Conservation (phyloP, 306 rosid species). For the Heteromeles arbutifolia region DNA sequence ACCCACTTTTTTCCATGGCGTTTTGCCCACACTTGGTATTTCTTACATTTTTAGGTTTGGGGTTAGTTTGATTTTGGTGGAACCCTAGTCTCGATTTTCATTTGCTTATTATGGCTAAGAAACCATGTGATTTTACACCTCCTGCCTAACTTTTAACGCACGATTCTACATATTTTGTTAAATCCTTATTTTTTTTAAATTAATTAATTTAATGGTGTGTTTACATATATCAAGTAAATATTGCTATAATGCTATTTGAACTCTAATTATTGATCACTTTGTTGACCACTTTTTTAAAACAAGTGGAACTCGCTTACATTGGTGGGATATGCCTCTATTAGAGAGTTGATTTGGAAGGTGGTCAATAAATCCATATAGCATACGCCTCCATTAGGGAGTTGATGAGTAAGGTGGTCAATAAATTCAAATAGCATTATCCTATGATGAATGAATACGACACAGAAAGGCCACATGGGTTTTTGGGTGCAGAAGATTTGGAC, state of each 20-base stretch:
- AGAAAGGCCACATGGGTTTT: no score
- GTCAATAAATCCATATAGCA: no score
- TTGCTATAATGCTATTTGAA: neutral
- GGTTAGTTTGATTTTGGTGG: neutral
- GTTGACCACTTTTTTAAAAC: no score
- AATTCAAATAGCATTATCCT: neutral
- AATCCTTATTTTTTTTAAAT: no score
- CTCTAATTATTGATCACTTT: neutral
- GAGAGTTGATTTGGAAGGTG: neutral
- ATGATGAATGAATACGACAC: neutral
- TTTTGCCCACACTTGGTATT: constrained; percentile 6
- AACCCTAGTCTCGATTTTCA: neutral
- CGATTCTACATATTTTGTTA: neutral
- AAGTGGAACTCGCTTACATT: no score
- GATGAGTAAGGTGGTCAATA: neutral
- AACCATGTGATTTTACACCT: neutral
- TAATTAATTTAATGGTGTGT: no score
- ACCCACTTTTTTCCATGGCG: neutral
- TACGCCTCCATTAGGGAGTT: neutral
- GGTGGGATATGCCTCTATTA: neutral
- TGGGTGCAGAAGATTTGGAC: no score
- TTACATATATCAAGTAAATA: no score
- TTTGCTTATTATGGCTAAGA: neutral
- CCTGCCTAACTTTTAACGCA: neutral
- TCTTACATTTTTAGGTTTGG: neutral